A percentile compares a stretch with the other conserved stretches of the same genome.
These are phyloP conservation scores for Stemphylium beticola DNA, from an alignment of 2,329 filamentous ascomycete species.

Conservation along the genomic window DNA sequence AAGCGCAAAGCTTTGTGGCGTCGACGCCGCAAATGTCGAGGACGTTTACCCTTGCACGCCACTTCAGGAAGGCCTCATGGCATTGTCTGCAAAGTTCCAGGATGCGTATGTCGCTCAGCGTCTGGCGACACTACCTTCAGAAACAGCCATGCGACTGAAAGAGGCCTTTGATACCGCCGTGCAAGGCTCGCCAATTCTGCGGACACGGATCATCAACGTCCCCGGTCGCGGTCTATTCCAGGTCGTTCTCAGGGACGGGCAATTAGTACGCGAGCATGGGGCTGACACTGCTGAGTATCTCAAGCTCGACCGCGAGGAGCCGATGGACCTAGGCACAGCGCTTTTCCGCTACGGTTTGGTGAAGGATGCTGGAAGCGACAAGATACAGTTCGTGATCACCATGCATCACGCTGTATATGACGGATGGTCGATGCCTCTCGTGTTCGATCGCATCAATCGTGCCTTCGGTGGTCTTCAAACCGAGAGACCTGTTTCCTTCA, in stretches of 20 bases:
- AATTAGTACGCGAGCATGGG: slow-evolving; percentile 38
- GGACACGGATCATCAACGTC: slow-evolving; percentile 50
- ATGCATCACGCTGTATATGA: slow-evolving; percentile 62
- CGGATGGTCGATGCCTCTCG: slow-evolving; percentile 52
- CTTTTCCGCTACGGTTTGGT: slow-evolving; percentile 50
- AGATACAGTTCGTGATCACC: slow-evolving; percentile 55
- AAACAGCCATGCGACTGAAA: slow-evolving; percentile 42
- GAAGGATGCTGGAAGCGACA: slow-evolving; percentile 25
- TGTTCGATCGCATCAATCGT: slow-evolving; percentile 44
- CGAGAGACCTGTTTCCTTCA: slow-evolving; percentile 47
- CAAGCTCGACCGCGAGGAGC: slow-evolving; percentile 37
- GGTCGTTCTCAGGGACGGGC: slow-evolving; percentile 44
- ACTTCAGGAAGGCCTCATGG: slow-evolving; percentile 51
- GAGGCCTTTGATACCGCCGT: slow-evolving; percentile 47
- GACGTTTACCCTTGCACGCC: slow-evolving; percentile 53
- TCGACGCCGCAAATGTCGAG: slow-evolving; percentile 36
- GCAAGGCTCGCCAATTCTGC: slow-evolving; percentile 43
- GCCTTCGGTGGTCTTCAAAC: slow-evolving; percentile 38
- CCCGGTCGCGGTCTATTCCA: slow-evolving; percentile 47
- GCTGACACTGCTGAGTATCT: slow-evolving; percentile 43
- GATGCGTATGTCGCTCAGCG: slow-evolving; percentile 50
- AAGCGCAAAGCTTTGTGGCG: slow-evolving; percentile 45
- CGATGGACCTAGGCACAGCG: slow-evolving; percentile 50
- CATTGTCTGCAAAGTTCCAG: slow-evolving; percentile 46
- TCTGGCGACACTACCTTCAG: slow-evolving; percentile 40